Evolutionary conservation across 2,329 filamentous ascomycete species (phyloP).

Genomic region (Phaeosphaeria sp.): DNA sequence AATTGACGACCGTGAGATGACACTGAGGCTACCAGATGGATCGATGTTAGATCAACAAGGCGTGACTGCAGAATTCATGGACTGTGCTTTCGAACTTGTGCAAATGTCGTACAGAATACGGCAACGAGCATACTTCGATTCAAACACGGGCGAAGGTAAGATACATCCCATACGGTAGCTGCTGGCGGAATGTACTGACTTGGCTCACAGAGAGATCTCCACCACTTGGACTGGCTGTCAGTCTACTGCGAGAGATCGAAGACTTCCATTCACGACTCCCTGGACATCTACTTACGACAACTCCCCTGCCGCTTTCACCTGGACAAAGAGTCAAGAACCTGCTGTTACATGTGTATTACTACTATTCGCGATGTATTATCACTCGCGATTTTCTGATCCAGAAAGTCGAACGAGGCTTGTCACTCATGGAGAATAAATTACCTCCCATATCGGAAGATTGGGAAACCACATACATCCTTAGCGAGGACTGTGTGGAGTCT

Average conservation of each 20-base stretch:
- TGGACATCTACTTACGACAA: conserved; percentile 9
- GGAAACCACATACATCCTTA: conserved; percentile 19
- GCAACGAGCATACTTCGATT: conserved; percentile 31
- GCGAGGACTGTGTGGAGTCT: conserved; percentile 36
- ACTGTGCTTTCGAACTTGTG: conserved; percentile 13
- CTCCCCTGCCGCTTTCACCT: conserved; percentile 6
- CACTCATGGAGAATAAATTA: conserved; percentile 17
- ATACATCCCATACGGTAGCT: not conserved
- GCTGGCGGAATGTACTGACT: not conserved
- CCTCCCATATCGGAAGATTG: conserved; percentile 17
- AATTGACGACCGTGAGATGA: conserved; percentile 34
- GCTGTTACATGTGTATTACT: conserved; percentile 30
- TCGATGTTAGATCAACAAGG: conserved; percentile 23
- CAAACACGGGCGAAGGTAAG: conserved; percentile 17
- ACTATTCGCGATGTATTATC: conserved; percentile 31
- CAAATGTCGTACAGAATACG: conserved; percentile 28
- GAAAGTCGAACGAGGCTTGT: conserved; percentile 30
- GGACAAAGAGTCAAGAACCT: conserved; percentile 23
- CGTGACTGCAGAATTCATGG: conserved; percentile 23
- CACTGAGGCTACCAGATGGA: conserved; percentile 27
- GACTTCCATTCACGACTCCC: conserved; percentile 22
- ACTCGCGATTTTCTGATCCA: conserved; percentile 31
- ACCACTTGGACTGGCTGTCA: not conserved
- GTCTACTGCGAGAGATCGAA: conserved; percentile 29
- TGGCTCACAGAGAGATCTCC: not conserved